Percentiles rank a stretch among this genome's conserved stretches.
phyloP scores from a whole-genome alignment of 2,329 filamentous ascomycete genomes.

The Rhinocladiella mackenziei region DNA sequence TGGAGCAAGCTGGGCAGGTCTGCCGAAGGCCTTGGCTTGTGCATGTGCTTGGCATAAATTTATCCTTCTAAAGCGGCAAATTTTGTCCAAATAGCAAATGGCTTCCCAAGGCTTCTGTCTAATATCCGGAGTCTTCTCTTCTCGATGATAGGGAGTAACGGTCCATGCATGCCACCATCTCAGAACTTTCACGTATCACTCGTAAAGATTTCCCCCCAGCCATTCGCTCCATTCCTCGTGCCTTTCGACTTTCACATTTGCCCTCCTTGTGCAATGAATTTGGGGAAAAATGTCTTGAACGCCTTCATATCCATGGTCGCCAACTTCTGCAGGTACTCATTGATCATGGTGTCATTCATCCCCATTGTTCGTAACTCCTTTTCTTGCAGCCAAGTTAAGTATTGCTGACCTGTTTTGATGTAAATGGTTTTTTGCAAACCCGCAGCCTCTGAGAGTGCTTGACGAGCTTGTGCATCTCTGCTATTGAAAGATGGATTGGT shows the following conservation, averaged over 20 bases:
- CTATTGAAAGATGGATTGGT: constrained; percentile 74
- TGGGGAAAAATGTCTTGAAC: constrained; percentile 48
- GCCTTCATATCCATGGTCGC: constrained; percentile 43
- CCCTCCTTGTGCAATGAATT: constrained; percentile 29
- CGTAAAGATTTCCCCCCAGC: constrained; percentile 11
- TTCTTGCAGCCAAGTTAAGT: constrained; percentile 54
- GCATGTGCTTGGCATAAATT: background rate
- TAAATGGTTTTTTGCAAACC: constrained; percentile 85
- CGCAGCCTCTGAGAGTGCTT: constrained; percentile 84
- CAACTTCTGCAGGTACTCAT: constrained; percentile 46
- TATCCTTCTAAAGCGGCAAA: no score
- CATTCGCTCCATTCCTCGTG: constrained; percentile 5
- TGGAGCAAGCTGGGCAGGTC: constrained; percentile 8
- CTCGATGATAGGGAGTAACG: no score
- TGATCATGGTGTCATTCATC: constrained; percentile 45
- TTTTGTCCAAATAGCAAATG: no score
- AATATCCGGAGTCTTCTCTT: no score
- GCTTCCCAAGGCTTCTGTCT: background rate
- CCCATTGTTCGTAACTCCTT: constrained; percentile 47
- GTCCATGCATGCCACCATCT: no score
- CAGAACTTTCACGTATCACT: no score
- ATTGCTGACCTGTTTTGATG: constrained; percentile 78
- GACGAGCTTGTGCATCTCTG: constrained; percentile 80
- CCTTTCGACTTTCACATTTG: constrained; percentile 20
- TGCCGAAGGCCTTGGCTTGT: constrained; percentile 11